Percentiles rank a stretch among this genome's conserved stretches.
Evolutionary conservation across 148 eudicot genomes (phyloP).

Genomic region (Rhododendron ovatum): DNA sequence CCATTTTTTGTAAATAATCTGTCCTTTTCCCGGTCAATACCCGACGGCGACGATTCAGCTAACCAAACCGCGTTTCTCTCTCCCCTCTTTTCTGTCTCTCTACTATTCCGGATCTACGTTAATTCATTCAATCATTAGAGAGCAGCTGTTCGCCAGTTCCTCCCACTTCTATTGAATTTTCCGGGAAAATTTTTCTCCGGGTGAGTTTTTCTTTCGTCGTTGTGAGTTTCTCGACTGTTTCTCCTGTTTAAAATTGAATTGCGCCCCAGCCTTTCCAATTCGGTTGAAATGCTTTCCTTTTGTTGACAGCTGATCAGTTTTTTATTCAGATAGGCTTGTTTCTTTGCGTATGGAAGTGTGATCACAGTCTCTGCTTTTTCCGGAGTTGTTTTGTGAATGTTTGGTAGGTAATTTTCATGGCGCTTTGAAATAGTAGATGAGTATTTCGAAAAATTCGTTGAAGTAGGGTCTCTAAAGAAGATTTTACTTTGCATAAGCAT

Average conservation of each 20-base stretch:
- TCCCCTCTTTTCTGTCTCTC: neutral
- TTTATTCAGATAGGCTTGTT: too few species aligned
- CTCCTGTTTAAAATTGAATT: neutral
- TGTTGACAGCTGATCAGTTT: neutral
- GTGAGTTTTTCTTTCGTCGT: neutral
- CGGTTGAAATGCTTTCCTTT: neutral
- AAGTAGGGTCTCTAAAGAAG: neutral
- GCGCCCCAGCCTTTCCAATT: neutral
- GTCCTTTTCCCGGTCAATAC: neutral
- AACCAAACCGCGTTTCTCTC: neutral
- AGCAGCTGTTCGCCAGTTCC: neutral
- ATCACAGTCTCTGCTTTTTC: neutral
- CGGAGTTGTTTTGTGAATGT: neutral
- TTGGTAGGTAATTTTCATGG: neutral
- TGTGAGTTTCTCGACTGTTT: neutral
- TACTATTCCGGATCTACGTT: neutral
- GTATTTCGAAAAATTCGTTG: neutral
- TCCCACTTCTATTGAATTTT: neutral
- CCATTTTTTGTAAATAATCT: neutral
- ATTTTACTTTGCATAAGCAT: neutral
- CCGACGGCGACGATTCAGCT: conserved; percentile 6
- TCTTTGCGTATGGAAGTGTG: neutral
- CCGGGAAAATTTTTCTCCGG: neutral
- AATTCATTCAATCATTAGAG: neutral
- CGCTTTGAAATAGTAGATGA: neutral